These are phyloP conservation scores for Chaetomiaceae sp. DNA, from an alignment of 2,329 filamentous ascomycete genomes.

Conservation along the genomic window DNA sequence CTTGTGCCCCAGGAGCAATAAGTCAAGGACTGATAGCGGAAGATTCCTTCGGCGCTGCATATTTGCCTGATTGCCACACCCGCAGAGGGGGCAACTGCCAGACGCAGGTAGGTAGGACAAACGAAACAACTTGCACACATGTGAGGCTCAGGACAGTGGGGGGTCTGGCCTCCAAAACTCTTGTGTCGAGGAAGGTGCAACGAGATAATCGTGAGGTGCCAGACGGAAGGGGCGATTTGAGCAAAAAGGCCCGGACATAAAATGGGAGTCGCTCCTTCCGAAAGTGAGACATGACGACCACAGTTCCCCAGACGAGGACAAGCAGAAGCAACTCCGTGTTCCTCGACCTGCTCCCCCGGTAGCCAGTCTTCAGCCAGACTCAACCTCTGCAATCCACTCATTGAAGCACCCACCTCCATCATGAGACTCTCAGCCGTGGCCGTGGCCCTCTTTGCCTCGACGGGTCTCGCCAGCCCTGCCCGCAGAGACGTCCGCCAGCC, in stretches of 20 bases:
- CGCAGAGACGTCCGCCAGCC: conserved; percentile 8
- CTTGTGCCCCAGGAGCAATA: background rate
- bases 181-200: conserved; percentile 6
- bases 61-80: conserved; percentile 11
- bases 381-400: too few species aligned
- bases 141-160: too few species aligned
- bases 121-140: too few species aligned
- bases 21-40: conserved; percentile 2
- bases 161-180: background rate
- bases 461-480: conserved; percentile 17
- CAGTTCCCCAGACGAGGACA: too few species aligned
- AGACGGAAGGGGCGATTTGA: background rate
- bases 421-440: conserved; percentile 23
- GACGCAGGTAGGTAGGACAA: conserved; percentile 2
- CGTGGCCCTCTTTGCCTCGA: conserved; percentile 16
- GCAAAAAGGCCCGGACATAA: background rate
- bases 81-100: conserved; percentile 2
- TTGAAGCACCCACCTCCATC: conserved; percentile 8
- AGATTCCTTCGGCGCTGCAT: conserved; percentile 7
- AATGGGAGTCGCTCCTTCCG: conserved; percentile 3
- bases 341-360: too few species aligned
- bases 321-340: too few species aligned
- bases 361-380: too few species aligned
- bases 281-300: too few species aligned
- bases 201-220: background rate